Evolutionary conservation across 2,329 filamentous ascomycete genomes (phyloP).

Genomic region (Raffaelea albimanens): DNA sequence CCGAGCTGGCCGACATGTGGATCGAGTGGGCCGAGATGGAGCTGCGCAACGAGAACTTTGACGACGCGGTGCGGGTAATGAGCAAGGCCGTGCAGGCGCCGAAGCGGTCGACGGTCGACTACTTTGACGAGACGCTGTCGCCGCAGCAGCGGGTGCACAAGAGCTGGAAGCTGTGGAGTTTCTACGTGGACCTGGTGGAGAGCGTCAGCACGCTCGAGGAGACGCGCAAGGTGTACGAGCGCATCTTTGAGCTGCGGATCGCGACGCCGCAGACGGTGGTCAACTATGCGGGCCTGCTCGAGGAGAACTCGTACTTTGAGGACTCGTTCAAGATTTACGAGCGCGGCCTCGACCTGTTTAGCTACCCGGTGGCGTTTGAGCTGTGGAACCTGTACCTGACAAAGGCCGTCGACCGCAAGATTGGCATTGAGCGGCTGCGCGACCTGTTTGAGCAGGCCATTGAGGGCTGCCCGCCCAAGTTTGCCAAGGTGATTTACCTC

Average conservation of each 20-base stretch:
- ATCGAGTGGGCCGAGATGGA: conserved; percentile 99
- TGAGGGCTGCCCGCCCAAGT: conserved; percentile 88
- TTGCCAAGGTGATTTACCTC: conserved; percentile 89
- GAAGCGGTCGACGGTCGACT: conserved; percentile 96
- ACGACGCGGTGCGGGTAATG: conserved; percentile 91
- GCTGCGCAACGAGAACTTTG: conserved; percentile 89
- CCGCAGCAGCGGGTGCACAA: conserved; percentile 97
- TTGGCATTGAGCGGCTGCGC: conserved; percentile 84
- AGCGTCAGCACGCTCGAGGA: conserved; percentile 86
- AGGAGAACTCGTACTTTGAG: conserved; percentile 91
- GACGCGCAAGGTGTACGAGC: conserved; percentile 88
- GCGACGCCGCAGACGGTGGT: conserved; percentile 97
- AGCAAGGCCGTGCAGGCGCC: conserved; percentile 94
- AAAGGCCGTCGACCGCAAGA: conserved; percentile 93
- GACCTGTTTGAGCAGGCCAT: conserved; percentile 97
- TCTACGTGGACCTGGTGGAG: conserved; percentile 96
- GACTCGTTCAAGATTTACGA: conserved; percentile 98
- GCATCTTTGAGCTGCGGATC: conserved; percentile 96
- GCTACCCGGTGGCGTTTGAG: conserved; percentile 95
- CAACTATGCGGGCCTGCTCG: conserved; percentile 92
- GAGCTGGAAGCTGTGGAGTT: conserved; percentile 99
- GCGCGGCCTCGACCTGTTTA: conserved; percentile 93
- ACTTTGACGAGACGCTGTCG: conserved; percentile 89
- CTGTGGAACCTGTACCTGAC: conserved; percentile 97
- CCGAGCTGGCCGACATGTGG: conserved; percentile 96